A percentile compares a stretch with the other conserved stretches of the same genome.
phyloP scores from a whole-genome alignment of 2,329 filamentous ascomycete genomes.

The Clonostachys sp. region DNA sequence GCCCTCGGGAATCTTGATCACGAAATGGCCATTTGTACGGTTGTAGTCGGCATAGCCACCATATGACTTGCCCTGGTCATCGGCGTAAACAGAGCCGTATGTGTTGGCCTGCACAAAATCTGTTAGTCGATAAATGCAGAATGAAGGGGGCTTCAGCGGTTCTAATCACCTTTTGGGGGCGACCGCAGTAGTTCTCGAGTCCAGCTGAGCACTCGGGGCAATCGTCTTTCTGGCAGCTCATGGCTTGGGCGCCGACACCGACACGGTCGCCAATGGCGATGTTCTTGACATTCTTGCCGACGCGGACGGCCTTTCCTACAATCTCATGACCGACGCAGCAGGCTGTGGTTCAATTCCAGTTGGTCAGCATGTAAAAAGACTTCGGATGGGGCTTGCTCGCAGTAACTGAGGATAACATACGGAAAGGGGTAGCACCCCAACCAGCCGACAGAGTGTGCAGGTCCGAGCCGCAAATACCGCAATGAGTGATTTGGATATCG shows the following conservation, averaged over 20 bases:
- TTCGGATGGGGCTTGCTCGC: constrained; percentile 1
- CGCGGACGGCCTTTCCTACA: constrained; percentile 50
- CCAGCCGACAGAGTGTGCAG: constrained; percentile 53
- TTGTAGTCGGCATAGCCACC: constrained; percentile 45
- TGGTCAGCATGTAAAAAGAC: no score
- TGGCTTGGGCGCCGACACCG: constrained; percentile 56
- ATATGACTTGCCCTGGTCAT: constrained; percentile 14
- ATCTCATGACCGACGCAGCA: constrained; percentile 58
- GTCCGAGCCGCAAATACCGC: constrained; percentile 62
- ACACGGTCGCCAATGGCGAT: constrained; percentile 61
- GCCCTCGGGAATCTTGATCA: constrained; percentile 68
- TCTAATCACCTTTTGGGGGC: background rate
- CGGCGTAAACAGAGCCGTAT: constrained; percentile 24
- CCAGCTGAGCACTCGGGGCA: constrained; percentile 36
- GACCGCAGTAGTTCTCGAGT: constrained; percentile 31
- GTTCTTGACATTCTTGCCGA: constrained; percentile 38
- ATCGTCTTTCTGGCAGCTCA: constrained; percentile 37
- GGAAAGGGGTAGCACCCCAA: constrained; percentile 36
- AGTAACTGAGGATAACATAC: constrained; percentile 11
- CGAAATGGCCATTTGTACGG: constrained; percentile 19
- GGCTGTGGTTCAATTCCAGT: no score
- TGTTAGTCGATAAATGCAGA: constrained; percentile 4
- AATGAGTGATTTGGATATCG: constrained; percentile 62
- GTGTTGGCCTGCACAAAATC: constrained; percentile 32
- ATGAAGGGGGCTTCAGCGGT: no score